phyloP scores from a whole-genome alignment of 495 filamentous ascomycete species.

The Parmelia sp. region DNA sequence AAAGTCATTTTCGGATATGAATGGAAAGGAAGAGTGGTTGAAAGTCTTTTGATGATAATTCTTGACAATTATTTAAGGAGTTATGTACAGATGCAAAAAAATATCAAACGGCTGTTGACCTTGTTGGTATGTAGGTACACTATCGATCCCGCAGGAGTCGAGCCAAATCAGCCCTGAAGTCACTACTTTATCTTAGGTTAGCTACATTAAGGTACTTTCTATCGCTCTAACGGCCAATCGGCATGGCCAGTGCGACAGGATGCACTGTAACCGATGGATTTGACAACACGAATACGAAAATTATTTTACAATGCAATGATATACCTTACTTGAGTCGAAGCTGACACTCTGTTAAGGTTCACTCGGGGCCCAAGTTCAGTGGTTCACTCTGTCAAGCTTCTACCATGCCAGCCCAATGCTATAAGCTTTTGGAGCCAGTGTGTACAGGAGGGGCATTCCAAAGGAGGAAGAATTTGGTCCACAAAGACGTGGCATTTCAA shows the following conservation, averaged over 20 bases:
- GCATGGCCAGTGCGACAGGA: neutral
- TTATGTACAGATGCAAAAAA: neutral
- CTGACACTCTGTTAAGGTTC: too few species aligned
- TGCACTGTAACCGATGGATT: neutral
- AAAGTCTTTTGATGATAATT: too few species aligned
- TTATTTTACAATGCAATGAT: neutral
- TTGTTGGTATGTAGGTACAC: neutral
- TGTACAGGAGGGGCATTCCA: too few species aligned
- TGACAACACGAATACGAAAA: neutral
- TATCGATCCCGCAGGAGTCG: neutral
- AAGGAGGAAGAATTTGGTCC: too few species aligned
- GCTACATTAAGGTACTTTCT: too few species aligned
- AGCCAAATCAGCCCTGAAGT: neutral
- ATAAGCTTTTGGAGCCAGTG: too few species aligned
- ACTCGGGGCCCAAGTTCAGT: too few species aligned
- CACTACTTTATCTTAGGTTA: neutral
- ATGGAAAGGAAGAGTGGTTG: neutral
- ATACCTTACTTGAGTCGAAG: too few species aligned
- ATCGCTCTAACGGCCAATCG: too few species aligned
- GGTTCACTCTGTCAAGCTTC: too few species aligned
- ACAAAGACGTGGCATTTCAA: too few species aligned
- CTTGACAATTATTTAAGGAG: neutral
- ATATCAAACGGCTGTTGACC: neutral
- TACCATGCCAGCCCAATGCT: neutral
- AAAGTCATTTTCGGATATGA: constrained; percentile 34